phyloP scores from a whole-genome alignment of 768 basidiomycete species.

The Guyanaporus albipodus region DNA sequence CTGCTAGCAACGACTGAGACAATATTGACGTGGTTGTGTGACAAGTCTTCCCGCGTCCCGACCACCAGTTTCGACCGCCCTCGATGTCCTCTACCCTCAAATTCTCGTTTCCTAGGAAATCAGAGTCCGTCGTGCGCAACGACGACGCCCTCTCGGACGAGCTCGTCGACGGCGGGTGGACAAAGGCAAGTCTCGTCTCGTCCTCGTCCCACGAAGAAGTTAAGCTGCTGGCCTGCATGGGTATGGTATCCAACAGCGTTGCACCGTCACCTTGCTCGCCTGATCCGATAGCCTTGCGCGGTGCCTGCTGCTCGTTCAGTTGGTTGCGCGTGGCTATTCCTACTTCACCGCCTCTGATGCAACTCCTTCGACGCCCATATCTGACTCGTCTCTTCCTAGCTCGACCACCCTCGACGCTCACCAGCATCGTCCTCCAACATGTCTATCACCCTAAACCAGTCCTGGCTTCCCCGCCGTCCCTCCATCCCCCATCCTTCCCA shows the following conservation, averaged over 20 bases:
- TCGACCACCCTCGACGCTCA: conserved; percentile 6
- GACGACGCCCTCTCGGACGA: conserved; percentile 3
- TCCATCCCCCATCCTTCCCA: conserved; percentile 11
- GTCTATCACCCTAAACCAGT: conserved; percentile 12
- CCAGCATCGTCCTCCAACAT: conserved; percentile 11
- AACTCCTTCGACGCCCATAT: neutral
- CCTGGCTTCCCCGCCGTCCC: conserved; percentile 23
- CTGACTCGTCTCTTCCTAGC: conserved; percentile 13
- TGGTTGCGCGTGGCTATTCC: conserved; percentile 13
- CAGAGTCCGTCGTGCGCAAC: neutral
- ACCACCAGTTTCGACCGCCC: too few species aligned
- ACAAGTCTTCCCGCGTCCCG: too few species aligned
- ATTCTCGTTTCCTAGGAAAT: neutral
- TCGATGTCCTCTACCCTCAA: neutral
- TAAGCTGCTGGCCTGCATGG: neutral
- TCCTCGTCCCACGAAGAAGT: conserved; percentile 10
- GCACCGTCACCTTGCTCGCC: neutral
- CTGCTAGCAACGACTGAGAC: too few species aligned
- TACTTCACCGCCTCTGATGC: conserved; percentile 22
- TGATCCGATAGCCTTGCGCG: conserved; percentile 6
- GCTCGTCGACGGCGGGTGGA: conserved; percentile 19
- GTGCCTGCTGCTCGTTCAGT: neutral
- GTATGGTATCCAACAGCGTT: too few species aligned
- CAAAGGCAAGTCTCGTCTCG: conserved; percentile 21
- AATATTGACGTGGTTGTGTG: conserved; percentile 10